Evolutionary conservation across 495 filamentous ascomycete genomes (phyloP).

Genomic region (Bryoglossum gracile): DNA sequence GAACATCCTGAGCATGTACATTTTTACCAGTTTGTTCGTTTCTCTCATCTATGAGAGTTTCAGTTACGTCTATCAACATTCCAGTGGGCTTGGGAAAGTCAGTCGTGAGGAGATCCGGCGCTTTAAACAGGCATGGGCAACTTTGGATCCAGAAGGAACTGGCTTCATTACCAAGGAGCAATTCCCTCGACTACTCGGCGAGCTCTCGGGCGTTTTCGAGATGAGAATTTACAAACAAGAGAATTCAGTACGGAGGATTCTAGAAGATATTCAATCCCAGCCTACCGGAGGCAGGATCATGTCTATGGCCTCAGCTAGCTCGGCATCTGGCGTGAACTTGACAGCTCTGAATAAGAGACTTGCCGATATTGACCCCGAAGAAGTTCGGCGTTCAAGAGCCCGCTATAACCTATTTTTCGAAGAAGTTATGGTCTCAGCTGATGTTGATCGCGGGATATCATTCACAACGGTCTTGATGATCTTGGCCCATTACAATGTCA

Average conservation of each 20-base stretch:
- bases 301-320: conserved; percentile 40
- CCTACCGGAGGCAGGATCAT: conserved; percentile 46
- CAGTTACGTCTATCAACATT: conserved; percentile 97
- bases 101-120: conserved; percentile 87
- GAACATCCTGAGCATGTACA: conserved; percentile 99
- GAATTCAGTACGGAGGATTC: conserved; percentile 72
- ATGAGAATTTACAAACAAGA: conserved; percentile 96
- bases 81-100: conserved; percentile 74
- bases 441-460: conserved; percentile 77
- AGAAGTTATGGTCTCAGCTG: conserved; percentile 89
- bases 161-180: conserved; percentile 88
- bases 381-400: conserved; percentile 63
- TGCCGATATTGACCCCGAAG: conserved; percentile 63
- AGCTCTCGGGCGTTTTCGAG: conserved; percentile 88
- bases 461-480: conserved; percentile 97
- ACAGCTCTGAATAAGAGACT: conserved; percentile 66
- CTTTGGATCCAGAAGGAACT: conserved; percentile 81
- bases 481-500: conserved; percentile 97
- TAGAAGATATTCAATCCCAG: conserved; percentile 69
- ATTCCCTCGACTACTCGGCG: conserved; percentile 83
- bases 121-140: conserved; percentile 98
- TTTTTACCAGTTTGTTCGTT: conserved; percentile 97
- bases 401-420: conserved; percentile 91
- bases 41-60: conserved; percentile 99
- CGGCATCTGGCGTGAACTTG: conserved; percentile 64